These are phyloP conservation scores for Magnolia officinalis DNA, from an alignment of 164 flowering plant genomes.

Conservation along the genomic window DNA sequence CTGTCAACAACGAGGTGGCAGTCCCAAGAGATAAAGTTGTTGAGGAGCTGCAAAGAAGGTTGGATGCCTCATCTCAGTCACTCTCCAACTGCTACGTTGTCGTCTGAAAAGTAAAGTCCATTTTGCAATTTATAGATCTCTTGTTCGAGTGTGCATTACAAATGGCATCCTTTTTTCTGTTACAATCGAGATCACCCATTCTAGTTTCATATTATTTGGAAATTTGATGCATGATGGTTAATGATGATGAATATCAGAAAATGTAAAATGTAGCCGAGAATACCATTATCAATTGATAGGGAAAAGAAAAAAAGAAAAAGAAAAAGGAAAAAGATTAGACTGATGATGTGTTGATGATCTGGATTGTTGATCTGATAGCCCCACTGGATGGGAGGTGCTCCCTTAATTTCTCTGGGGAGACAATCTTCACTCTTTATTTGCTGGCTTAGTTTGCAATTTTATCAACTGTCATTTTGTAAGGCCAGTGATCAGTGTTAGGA, in stretches of 20 bases:
- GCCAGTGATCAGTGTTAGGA: no score
- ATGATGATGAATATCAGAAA: background rate
- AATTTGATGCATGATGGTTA: background rate
- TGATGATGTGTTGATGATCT: background rate
- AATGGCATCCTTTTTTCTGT: background rate
- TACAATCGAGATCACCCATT: background rate
- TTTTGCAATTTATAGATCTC: background rate
- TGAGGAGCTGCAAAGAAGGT: conserved; percentile 46
- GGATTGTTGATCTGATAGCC: no score
- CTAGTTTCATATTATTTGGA: background rate
- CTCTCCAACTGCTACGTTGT: background rate
- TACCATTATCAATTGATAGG: background rate
- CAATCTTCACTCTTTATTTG: no score
- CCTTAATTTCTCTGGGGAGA: no score
- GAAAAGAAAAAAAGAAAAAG: background rate
- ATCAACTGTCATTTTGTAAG: no score
- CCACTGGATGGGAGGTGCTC: no score
- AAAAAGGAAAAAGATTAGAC: background rate
- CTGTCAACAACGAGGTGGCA: conserved; percentile 34
- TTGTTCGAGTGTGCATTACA: background rate
- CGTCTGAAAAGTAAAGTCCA: background rate
- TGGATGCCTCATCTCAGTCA: conserved; percentile 17
- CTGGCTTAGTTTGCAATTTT: no score
- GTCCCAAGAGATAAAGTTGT: conserved; percentile 47
- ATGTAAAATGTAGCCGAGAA: no score